Evolutionary conservation across 1,284 basidiomycete species (phyloP), one percentile per base, ranked within the genome.

Genomic region (Marasmius sp.): DNA sequence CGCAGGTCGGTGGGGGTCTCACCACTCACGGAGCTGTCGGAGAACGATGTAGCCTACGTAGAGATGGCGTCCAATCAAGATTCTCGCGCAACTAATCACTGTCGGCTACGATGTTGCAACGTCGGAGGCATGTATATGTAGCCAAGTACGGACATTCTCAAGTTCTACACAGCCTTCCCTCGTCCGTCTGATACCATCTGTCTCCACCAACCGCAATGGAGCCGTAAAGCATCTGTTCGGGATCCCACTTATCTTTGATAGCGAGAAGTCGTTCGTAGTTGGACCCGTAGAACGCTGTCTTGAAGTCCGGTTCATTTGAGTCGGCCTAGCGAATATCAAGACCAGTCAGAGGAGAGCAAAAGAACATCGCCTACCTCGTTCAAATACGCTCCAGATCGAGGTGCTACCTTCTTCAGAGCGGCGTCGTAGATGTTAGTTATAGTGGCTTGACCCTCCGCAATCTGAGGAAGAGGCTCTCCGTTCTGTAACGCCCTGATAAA

Each of bases 171-270:
- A 70, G 56, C 27, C 68, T 65, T 2, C 66, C 69, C 18, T 64
- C 65, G 3, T 61, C 56, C 6, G 14, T 56, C 37, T 64, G 65
- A 1, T 51, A 58, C 69, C 68, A 71, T 14, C 67, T 55, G 48
- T 71, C 69, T 4, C 69, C 65, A n/a, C 69, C 69, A 5, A 71
- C 69, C 34, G 64, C 59, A 4, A 61, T 70, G 14, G 60, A 52
- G 20, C 64, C 70, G 49, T 68, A 69, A n/a, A 71, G 45, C 2
- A 69, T 14, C n/a, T 71, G 66, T 11, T 64, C 63, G 5, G 69
- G 70, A 59, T 71, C 70, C 38, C 61, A 70, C 27, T 61, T 65
- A 36, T 69, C 65, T 39, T 71, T 71, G 22, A 71, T 67, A 7
- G 53, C n/a, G 0, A 70, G 50, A 1, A 71, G 60, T 2, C 61